A percentile compares a stretch with the other conserved stretches of the same genome.
Conservation (phyloP, 768 basidiomycete genomes). For the Russula olivacea region DNA sequence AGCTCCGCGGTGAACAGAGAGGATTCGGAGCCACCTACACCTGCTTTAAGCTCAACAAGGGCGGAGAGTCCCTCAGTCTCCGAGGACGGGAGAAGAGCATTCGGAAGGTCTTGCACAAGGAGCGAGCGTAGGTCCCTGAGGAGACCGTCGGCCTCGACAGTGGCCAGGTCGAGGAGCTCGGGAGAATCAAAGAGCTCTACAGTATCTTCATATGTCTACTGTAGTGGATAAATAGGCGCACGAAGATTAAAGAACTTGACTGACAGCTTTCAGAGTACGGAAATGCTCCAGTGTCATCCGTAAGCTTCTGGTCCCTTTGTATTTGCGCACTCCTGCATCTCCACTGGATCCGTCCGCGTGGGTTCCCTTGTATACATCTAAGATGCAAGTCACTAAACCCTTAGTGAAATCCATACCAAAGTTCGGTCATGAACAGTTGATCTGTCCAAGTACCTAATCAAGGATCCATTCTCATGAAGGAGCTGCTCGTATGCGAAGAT, state of each 20-base stretch:
- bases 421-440: not conserved
- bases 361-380: not conserved
- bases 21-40: constrained; percentile 88
- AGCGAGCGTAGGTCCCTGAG: constrained; percentile 19
- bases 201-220: constrained; percentile 21
- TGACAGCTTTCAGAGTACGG: constrained; percentile 11
- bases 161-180: constrained; percentile 24
- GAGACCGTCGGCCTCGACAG: constrained; percentile 10
- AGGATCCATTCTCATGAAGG: constrained; percentile 15
- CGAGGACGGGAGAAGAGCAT: constrained; percentile 68
- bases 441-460: constrained; percentile 12
- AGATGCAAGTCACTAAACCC: not conserved
- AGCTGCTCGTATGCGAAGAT: constrained; percentile 11
- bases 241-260: not conserved
- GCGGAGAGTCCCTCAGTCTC: constrained; percentile 62
- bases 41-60: constrained; percentile 85
- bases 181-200: constrained; percentile 20
- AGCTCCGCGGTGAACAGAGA: constrained; percentile 75
- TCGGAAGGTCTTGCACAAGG: constrained; percentile 49
- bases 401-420: constrained; percentile 4
- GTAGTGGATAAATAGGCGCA: constrained; percentile 5
- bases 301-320: constrained; percentile 6
- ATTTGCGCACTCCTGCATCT: not conserved
- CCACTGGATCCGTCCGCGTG: not conserved
- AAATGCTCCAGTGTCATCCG: constrained; percentile 4